Evolutionary conservation across 139 green algal genomes (phyloP).

Genomic region (Chlamydomonas eustigma): DNA sequence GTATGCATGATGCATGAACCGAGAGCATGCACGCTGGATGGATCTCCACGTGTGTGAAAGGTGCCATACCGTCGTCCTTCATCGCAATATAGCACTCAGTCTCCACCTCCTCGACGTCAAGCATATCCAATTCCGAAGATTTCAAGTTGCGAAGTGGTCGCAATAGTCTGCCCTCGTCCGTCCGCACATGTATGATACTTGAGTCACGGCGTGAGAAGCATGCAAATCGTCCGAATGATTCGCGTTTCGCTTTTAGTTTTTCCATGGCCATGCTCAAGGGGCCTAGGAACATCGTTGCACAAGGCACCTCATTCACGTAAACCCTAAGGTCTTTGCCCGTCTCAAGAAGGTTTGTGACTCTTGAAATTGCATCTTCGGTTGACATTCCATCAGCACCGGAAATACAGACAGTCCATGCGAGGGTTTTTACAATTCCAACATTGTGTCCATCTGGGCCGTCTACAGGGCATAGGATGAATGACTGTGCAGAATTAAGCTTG

Average conservation of each 20-base stretch:
- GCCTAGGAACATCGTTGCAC: neutral
- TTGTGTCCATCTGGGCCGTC: constrained; percentile 75
- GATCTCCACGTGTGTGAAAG: constrained; percentile 68
- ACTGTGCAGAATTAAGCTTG: constrained; percentile 56
- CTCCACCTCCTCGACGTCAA: constrained; percentile 63
- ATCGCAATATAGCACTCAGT: constrained; percentile 51
- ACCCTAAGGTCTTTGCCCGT: neutral
- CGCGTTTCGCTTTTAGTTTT: neutral
- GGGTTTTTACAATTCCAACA: constrained; percentile 76
- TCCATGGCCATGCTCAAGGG: neutral
- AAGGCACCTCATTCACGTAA: constrained; percentile 22
- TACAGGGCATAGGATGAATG: constrained; percentile 62
- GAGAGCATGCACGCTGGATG: constrained; percentile 59
- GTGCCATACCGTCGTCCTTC: neutral
- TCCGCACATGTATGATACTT: constrained; percentile 30
- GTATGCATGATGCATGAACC: constrained; percentile 52
- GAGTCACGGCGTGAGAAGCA: neutral
- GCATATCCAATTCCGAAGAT: constrained; percentile 39
- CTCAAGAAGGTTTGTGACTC: neutral
- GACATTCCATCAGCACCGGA: neutral
- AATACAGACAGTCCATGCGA: constrained; percentile 72
- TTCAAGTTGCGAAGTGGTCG: constrained; percentile 25
- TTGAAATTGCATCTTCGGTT: neutral
- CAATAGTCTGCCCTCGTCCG: constrained; percentile 53
- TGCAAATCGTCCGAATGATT: neutral